Conservation (phyloP, 139 green algal species). For the Picochlorum sp. region DNA sequence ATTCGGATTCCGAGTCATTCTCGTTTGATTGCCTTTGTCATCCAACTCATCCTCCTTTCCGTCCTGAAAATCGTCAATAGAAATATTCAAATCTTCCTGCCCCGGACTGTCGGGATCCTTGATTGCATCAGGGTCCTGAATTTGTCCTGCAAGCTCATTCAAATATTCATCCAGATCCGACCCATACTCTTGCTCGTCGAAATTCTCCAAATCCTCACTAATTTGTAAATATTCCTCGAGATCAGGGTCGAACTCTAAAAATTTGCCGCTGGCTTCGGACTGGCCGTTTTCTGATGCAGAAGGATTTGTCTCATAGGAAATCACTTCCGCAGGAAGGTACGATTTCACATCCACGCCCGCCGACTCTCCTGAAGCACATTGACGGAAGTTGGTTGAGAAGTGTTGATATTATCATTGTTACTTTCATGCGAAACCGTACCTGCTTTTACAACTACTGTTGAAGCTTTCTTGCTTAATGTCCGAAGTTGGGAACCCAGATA, state of each 20-base stretch:
- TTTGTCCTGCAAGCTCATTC: conserved; percentile 22
- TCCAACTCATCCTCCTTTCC: background rate
- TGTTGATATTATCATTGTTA: no score
- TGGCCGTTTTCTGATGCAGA: background rate
- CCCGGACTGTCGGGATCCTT: background rate
- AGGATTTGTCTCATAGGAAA: background rate
- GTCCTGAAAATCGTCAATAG: background rate
- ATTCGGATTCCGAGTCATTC: no score
- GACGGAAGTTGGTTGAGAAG: no score
- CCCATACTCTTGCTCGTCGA: conserved; percentile 15
- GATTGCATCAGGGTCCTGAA: background rate
- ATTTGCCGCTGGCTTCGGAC: background rate
- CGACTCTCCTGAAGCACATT: background rate
- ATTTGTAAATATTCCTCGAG: conserved; percentile 45
- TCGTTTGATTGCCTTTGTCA: background rate
- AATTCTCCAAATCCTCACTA: conserved; percentile 7
- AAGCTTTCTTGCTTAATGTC: conserved; percentile 7
- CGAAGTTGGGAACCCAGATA: conserved; percentile 13
- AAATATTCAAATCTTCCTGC: background rate
- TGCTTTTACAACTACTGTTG: conserved; percentile 4
- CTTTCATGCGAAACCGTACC: background rate
- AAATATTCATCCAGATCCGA: conserved; percentile 51
- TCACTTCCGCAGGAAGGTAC: background rate
- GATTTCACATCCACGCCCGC: conserved; percentile 8
- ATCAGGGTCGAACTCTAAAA: conserved; percentile 39